Evolutionary conservation across 257 asterid genomes (phyloP).

Genomic region (Oldenlandia corymbosa): DNA sequence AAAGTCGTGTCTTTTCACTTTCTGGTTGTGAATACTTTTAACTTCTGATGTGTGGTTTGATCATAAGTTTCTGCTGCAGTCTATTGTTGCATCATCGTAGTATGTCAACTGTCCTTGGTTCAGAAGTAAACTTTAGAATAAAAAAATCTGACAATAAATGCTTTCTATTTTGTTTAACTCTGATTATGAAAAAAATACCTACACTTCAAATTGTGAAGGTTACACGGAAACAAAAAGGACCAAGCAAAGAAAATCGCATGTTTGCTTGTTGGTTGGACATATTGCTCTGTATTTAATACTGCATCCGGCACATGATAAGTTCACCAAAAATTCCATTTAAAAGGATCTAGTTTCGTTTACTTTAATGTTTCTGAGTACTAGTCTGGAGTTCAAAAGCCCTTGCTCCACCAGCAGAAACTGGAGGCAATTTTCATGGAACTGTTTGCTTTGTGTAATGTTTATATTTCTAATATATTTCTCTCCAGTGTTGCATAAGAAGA

Average conservation of each 20-base stretch:
- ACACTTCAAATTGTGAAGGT: too few species aligned
- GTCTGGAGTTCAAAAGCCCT: constrained; percentile 8
- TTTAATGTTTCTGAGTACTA: not conserved
- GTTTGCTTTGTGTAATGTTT: not conserved
- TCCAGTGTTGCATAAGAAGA: not conserved
- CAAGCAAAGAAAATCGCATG: too few species aligned
- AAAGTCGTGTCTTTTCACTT: not conserved
- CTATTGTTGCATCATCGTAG: not conserved
- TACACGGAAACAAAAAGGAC: too few species aligned
- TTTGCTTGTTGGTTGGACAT: not conserved
- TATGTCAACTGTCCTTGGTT: not conserved
- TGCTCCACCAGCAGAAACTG: too few species aligned
- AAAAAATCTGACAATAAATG: not conserved
- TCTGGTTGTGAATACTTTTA: not conserved
- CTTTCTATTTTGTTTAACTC: not conserved
- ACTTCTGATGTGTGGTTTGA: not conserved
- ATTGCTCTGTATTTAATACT: not conserved
- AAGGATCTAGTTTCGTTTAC: not conserved
- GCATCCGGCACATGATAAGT: not conserved
- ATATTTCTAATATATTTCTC: not conserved
- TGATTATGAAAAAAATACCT: too few species aligned
- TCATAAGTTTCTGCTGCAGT: not conserved
- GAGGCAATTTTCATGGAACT: too few species aligned
- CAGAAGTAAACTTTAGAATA: not conserved
- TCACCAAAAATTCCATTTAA: not conserved